Evolutionary conservation across 192 early-diverging fungal genomes (phyloP), one percentile per base, ranked within the genome.

Genomic region (Coemansia sp.): DNA sequence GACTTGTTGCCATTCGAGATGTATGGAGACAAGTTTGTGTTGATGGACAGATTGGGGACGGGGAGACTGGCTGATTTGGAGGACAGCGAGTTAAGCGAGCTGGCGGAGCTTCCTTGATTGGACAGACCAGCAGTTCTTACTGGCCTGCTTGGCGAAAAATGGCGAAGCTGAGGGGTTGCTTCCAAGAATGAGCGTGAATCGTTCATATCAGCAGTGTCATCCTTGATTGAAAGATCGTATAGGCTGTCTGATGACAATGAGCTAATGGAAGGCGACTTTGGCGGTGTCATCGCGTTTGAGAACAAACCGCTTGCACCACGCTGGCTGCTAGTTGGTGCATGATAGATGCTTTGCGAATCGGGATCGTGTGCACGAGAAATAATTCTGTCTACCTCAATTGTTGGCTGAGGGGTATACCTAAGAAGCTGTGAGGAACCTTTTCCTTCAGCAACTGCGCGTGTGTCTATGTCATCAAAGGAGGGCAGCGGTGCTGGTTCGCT

Each of bases 361-460:
- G 37, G 52, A 14, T 39, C 41, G 15, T 38, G 45, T 9, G 66
- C 44, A 8, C 23, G 19, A 7, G 15, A 38, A 25, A 69, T 69
- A 18, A 69, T 56, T 14, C 43, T 53, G 27, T 69, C 60, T 8
- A 69, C 53, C 7, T 63, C 67, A 9, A 63, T 34, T 14, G 67
- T 69, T 12, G 59, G 61, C 61, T 69, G 61, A 0, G 68, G 68
- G 23, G 68, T 55, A 39, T 70, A 70, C n/a, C 57, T 44, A 43
- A 64, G 39, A 2, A 64, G 34, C 4, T 52, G 50, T 4, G 68
- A 71, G 18, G 12, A 40, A 24, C 53, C 52, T 13, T 19, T 50
- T 3, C 51, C 52, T 14, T 46, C 44, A 8, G 53, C 40, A n/a
- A 46, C 43, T 33, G 17, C 27, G 9, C 39, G 34, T 7, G 45